phyloP scores from a whole-genome alignment of 495 filamentous ascomycete genomes.

The Neurospora terricola region DNA sequence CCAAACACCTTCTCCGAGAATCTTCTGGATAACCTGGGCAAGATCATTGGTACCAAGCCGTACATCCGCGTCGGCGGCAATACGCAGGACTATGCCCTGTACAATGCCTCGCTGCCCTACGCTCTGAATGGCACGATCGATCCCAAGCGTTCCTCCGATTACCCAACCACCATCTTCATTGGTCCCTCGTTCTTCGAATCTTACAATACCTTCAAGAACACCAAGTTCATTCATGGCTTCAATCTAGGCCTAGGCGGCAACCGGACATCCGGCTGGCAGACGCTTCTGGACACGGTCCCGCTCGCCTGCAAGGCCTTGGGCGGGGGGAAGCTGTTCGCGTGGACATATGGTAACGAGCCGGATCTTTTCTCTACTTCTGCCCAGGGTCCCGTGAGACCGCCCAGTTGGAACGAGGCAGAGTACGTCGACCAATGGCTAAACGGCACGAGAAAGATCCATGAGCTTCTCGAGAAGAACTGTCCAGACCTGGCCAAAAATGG shows the following conservation, averaged over 20 bases:
- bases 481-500: slow-evolving; percentile 35
- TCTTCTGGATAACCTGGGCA: slow-evolving; percentile 41
- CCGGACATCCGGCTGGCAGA: slow-evolving; percentile 39
- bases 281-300: slow-evolving; percentile 43
- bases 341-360: slow-evolving; percentile 61
- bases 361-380: slow-evolving; percentile 49
- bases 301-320: slow-evolving; percentile 50
- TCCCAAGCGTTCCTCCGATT: slow-evolving; percentile 42
- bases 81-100: slow-evolving; percentile 54
- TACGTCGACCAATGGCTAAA: slow-evolving; percentile 55
- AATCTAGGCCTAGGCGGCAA: slow-evolving; percentile 51
- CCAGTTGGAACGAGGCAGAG: slow-evolving; percentile 44
- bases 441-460: slow-evolving; percentile 40
- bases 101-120: slow-evolving; percentile 42
- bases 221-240: slow-evolving; percentile 54
- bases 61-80: slow-evolving; percentile 53
- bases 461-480: slow-evolving; percentile 39
- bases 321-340: slow-evolving; percentile 40
- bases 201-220: slow-evolving; percentile 46
- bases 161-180: slow-evolving; percentile 50
- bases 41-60: slow-evolving; percentile 41
- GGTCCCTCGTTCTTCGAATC: slow-evolving; percentile 59
- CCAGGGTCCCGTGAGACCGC: slow-evolving; percentile 42
- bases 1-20: slow-evolving; percentile 51
- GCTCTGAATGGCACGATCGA: slow-evolving; percentile 47